Evolutionary conservation across 192 early-diverging fungal species (phyloP), one percentile per base, ranked within the genome.

Genomic region (Anaeromyces robustus): DNA sequence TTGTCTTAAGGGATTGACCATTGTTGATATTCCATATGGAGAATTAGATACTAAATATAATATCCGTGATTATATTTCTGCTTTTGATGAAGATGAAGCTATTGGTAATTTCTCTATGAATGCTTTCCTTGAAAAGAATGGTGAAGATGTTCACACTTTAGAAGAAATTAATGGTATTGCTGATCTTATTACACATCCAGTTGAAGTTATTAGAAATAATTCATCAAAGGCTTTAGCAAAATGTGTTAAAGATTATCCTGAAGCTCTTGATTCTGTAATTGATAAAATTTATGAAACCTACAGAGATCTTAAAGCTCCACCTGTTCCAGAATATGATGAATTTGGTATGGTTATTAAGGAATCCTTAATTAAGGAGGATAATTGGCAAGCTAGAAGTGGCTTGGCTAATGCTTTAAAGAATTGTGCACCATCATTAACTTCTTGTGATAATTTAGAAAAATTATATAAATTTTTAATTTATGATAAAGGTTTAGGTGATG

Each of bases 331-430:
- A 82, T 96, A 94, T 80, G 96, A 99, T 83, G 92, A 92, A 78
- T 97, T 88, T 81, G 97, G 96, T 59, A 92, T 99, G 80, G 87
- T 97, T 1, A 95, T 94, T 32, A 92, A 93, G 2, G 93, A 92
- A 79, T 94, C 95, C 1, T 84, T 97, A 80, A 89, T 95, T 86
- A 93, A 93, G 77, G 80, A 86, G 30, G 96, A 98, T 84, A 90
- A 92, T 34, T 92, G 92, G 83, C 89, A 90, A 41, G 87, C 94
- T n/a, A 95, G 97, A 19, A 86, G 87, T 68, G 97, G 96, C 30
- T 85, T 99, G n/a, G 95, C 93, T 4, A 85, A 88, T 34, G 92
- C 93, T 14, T 81, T 99, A 78, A 84, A 87, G 29, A 82, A 90
- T 14, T 87, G 94, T 80, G 92, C 93, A 2, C 89, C 93, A 11